phyloP scores from a whole-genome alignment of 192 early-diverging fungal species.

The Mortierella claussenii region DNA sequence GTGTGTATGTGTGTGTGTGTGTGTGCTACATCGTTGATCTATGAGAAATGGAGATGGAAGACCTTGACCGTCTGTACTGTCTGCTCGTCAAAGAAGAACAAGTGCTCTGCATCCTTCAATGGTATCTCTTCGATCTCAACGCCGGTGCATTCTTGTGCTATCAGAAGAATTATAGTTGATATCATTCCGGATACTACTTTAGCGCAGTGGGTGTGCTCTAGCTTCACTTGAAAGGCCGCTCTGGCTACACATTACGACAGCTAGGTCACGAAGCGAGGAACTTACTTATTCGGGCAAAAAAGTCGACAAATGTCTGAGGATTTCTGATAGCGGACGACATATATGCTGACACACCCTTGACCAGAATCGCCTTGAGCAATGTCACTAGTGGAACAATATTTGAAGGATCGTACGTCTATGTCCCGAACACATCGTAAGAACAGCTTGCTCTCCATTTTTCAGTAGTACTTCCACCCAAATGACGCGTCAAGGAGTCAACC shows the following conservation, averaged over 20 bases:
- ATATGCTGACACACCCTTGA: constrained; percentile 35
- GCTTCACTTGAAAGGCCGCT: background rate
- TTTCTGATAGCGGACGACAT: constrained; percentile 53
- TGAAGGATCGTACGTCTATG: constrained; percentile 48
- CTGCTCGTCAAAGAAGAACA: constrained; percentile 47
- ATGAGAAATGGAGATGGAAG: constrained; percentile 42
- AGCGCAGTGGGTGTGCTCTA: too few species aligned
- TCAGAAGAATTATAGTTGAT: background rate
- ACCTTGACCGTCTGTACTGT: constrained; percentile 47
- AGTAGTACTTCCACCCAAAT: too few species aligned
- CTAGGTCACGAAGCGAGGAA: background rate
- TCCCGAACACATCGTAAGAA: too few species aligned
- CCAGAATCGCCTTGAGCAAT: constrained; percentile 37
- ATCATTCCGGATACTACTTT: too few species aligned
- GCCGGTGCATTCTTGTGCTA: constrained; percentile 33
- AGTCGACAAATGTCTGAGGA: constrained; percentile 45
- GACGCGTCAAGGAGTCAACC: too few species aligned
- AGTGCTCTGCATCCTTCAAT: constrained; percentile 19
- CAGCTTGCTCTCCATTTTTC: too few species aligned
- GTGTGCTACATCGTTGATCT: too few species aligned
- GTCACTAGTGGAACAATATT: constrained; percentile 38
- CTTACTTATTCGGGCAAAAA: constrained; percentile 45
- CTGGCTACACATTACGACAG: too few species aligned
- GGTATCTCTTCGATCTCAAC: constrained; percentile 36
- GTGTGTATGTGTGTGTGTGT: too few species aligned